phyloP scores from a whole-genome alignment of 331 rosid species.

The Spiraea crenata region DNA sequence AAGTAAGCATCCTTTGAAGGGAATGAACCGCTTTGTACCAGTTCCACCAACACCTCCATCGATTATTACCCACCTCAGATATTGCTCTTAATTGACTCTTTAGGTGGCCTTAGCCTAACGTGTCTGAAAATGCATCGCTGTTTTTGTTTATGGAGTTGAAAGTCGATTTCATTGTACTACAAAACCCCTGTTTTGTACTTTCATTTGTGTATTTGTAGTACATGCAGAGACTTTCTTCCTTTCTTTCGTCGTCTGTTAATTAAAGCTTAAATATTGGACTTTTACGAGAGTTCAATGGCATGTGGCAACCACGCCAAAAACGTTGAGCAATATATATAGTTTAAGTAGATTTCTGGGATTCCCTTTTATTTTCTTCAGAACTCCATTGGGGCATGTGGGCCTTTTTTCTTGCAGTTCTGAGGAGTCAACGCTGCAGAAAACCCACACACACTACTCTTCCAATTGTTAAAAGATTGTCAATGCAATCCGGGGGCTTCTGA shows the following conservation, averaged over 20 bases:
- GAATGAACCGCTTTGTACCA: neutral
- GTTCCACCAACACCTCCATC: neutral
- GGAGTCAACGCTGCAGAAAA: neutral
- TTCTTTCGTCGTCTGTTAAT: neutral
- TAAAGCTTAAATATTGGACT: neutral
- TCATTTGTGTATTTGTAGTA: conserved; percentile 35
- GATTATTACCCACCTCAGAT: neutral
- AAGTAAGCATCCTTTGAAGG: neutral
- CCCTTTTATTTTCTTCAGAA: neutral
- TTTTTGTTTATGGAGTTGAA: neutral
- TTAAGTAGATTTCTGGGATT: conserved; percentile 6
- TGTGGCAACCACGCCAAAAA: neutral
- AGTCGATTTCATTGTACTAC: conserved; percentile 17
- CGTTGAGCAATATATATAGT: neutral
- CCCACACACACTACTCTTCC: neutral
- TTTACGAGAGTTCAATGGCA: neutral
- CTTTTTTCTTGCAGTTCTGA: conserved; percentile 5
- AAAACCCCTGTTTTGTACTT: conserved; percentile 20
- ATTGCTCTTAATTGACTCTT: neutral
- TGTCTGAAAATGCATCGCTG: neutral
- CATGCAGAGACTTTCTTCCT: conserved; percentile 24
- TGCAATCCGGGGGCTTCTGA: neutral
- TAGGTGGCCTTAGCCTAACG: neutral
- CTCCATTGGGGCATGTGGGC: neutral
- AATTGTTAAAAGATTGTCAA: neutral